Conservation (phyloP, 495 filamentous ascomycete species). For the Penicillium mononematosum region DNA sequence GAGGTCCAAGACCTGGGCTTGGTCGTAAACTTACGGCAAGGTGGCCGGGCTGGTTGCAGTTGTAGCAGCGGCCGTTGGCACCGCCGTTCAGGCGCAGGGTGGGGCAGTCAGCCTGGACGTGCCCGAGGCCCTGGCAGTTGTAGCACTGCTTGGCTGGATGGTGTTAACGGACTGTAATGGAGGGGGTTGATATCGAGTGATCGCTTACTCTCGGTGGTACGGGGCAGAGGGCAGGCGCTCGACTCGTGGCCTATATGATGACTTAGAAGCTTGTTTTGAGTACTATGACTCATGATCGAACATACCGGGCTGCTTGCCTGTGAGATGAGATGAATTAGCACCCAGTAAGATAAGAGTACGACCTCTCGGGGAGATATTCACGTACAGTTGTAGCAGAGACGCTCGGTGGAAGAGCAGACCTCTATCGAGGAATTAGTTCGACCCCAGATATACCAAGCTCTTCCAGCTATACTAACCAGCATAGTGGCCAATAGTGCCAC, state of each 20-base stretch:
- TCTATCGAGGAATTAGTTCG: conserved; percentile 49
- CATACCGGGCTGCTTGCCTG: conserved; percentile 84
- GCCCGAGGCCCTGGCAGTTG: conserved; percentile 96
- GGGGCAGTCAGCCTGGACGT: conserved; percentile 98
- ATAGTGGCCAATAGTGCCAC: conserved; percentile 98
- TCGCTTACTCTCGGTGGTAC: conserved; percentile 84
- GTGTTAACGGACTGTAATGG: conserved; percentile 27
- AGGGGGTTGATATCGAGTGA: conserved; percentile 1
- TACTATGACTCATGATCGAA: conserved; percentile 19
- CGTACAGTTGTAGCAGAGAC: conserved; percentile 99
- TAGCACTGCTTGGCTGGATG: conserved; percentile 93
- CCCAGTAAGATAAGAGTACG: conserved; percentile 1
- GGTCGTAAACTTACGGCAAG: conserved; percentile 59
- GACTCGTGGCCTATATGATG: conserved; percentile 82
- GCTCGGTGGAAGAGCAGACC: conserved; percentile 93
- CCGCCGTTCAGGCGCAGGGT: conserved; percentile 87
- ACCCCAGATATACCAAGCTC: conserved; percentile 1
- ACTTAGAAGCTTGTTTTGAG: conserved; percentile 33
- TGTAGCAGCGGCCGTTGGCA: conserved; percentile 87
- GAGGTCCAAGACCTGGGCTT: neutral
- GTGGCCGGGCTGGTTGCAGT: conserved; percentile 89
- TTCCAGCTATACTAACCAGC: conserved; percentile 57
- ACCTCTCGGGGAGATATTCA: conserved; percentile 17
- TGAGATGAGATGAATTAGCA: conserved; percentile 29
- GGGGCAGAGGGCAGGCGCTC: conserved; percentile 90